These are phyloP conservation scores for Fusarium decemcellulare DNA, from an alignment of 2,329 filamentous ascomycete genomes.

Conservation along the genomic window DNA sequence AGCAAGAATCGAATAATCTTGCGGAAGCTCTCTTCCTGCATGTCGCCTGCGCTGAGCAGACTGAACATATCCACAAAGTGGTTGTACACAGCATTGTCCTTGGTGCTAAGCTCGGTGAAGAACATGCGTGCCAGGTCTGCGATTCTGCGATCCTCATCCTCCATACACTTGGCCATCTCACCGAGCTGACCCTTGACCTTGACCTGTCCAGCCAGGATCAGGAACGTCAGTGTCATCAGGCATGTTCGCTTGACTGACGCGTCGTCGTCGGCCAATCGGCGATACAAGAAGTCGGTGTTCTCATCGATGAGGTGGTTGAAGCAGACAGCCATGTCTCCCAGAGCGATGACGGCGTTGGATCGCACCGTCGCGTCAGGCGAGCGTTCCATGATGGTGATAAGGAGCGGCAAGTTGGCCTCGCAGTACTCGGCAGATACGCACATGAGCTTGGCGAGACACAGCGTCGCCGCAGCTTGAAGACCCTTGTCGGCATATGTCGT, in stretches of 20 bases:
- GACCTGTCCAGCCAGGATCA: conserved; percentile 97
- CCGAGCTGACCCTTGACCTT: conserved; percentile 99
- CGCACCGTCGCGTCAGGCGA: conserved; percentile 93
- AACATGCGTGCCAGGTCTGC: conserved; percentile 97
- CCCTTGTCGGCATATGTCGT: conserved; percentile 91
- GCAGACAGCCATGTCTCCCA: conserved; percentile 99
- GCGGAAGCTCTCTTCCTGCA: conserved; percentile 89
- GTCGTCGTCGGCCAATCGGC: conserved; percentile 90
- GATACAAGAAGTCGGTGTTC: conserved; percentile 98
- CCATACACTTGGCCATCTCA: conserved; percentile 99
- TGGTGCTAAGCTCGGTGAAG: conserved; percentile 96
- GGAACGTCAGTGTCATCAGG: conserved; percentile 97
- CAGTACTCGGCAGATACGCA: conserved; percentile 98
- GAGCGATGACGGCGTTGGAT: conserved; percentile 95
- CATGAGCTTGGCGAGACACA: conserved; percentile 98
- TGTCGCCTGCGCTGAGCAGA: conserved; percentile 81
- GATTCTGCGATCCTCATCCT: conserved; percentile 95
- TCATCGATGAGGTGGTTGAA: conserved; percentile 99
- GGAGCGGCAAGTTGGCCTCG: conserved; percentile 89
- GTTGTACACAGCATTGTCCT: conserved; percentile 99
- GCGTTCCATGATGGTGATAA: conserved; percentile 98
- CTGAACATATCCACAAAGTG: conserved; percentile 99
- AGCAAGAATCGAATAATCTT: conserved; percentile 93
- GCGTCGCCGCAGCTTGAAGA: conserved; percentile 91
- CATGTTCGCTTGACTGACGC: conserved; percentile 96